These are phyloP conservation scores for Teunomyces tritomae DNA, from an alignment of 805 yeast genomes.

Conservation along the genomic window DNA sequence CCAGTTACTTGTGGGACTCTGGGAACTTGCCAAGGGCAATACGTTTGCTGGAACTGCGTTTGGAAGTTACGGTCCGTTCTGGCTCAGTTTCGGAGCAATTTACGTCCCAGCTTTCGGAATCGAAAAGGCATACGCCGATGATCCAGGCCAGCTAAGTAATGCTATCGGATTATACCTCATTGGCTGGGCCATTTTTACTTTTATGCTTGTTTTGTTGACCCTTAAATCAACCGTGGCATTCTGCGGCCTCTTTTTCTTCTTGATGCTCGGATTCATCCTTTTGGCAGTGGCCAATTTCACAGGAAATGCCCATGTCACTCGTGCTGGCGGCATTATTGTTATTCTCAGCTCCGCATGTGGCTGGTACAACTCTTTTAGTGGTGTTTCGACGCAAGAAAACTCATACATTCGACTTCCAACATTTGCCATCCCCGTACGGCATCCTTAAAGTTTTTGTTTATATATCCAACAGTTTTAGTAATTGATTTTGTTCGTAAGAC, in stretches of 20 bases:
- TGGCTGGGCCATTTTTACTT: slow-evolving; percentile 67
- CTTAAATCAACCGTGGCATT: slow-evolving; percentile 48
- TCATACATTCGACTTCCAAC: slow-evolving; percentile 24
- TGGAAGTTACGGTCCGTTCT: slow-evolving; percentile 54
- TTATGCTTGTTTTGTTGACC: slow-evolving; percentile 54
- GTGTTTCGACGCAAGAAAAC: slow-evolving; percentile 23
- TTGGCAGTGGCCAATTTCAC: slow-evolving; percentile 52
- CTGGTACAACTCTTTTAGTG: slow-evolving; percentile 27
- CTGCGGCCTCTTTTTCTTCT: slow-evolving; percentile 50
- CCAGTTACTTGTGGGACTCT: slow-evolving; percentile 49
- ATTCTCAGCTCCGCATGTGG: slow-evolving; percentile 22
- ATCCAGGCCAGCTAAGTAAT: slow-evolving; percentile 41
- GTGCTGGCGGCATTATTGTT: slow-evolving; percentile 26
- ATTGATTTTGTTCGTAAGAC: slow-evolving; percentile 53
- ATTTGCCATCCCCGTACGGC: not conserved
- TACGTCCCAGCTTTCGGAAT: slow-evolving; percentile 57
- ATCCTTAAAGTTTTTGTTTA: not conserved
- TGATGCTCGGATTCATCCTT: slow-evolving; percentile 54
- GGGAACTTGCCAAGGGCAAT: slow-evolving; percentile 51
- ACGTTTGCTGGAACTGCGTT: slow-evolving; percentile 57
- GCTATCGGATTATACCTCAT: slow-evolving; percentile 57
- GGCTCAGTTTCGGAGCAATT: slow-evolving; percentile 49
- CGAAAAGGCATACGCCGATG: slow-evolving; percentile 42
- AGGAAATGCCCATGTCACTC: slow-evolving; percentile 12
- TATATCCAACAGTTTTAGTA: slow-evolving; percentile 44